Evolutionary conservation across 1,139 yeast species (phyloP), one percentile per base, ranked within the genome.

Genomic region (Diutina neorugosa): DNA sequence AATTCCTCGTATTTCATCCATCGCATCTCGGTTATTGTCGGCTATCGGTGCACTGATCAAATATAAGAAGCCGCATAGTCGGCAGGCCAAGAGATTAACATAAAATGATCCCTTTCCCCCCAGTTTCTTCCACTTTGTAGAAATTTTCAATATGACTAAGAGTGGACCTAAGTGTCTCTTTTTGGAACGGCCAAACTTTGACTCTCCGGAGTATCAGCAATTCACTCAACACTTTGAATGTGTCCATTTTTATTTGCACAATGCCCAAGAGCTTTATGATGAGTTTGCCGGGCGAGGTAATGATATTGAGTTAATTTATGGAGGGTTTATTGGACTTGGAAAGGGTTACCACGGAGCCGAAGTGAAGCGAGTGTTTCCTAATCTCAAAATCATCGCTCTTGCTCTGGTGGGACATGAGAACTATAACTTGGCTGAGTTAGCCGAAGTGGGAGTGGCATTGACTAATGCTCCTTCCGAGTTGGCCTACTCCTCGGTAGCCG

Each of bases 321-420:
- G 79, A 2, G 82, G 85, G 0, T 86, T 87, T 78, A 70, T 74
- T 47, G 82, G 86, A 0, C 74, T 82, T 56, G 61, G 63, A 1
- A 85, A 84, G 1, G 83, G 82, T 0, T 73, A 82, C 54, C 65
- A 67, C 37, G 66, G 62, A 43, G 76, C 74, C 20, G 63, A 82
- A 14, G 63, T 84, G 52, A 79, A 69, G 2, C 64, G 69, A 23
- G 71, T 79, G 11, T 94, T 95, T 0, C 40, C 62, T 1, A 58
- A 70, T 2, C 66, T 86, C 56, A 78, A 78, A 61, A 72, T 84
- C 8, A 71, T 87, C 48, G 73, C 87, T 0, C 72, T 82, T 46
- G 83, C 88, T 52, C 78, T 89, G 54, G 91, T 86, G 2, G 96
- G 96, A 0, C 75, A 72, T 59, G 90, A 86, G 58, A 74, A 73